phyloP scores from a whole-genome alignment of 2,329 filamentous ascomycete genomes.

The Fusarium guadeloupense region DNA sequence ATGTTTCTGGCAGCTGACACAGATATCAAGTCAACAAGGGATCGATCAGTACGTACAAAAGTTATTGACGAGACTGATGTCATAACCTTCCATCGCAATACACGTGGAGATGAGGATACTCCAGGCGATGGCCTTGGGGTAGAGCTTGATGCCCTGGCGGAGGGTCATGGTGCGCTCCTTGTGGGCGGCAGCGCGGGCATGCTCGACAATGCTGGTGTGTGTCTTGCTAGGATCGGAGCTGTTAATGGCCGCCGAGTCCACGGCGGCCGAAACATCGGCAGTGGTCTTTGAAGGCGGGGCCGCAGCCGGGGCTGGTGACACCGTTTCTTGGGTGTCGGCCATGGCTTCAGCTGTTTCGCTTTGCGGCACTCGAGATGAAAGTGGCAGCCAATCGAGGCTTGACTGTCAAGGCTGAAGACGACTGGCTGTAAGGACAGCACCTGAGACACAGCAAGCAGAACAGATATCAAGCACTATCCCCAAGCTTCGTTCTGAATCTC shows the following conservation, averaged over 20 bases:
- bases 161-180: constrained; percentile 40
- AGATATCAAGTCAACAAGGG: background rate
- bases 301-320: constrained; percentile 17
- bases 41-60: constrained; percentile 27
- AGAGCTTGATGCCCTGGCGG: constrained; percentile 35
- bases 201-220: constrained; percentile 31
- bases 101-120: constrained; percentile 38
- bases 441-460: background rate
- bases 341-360: constrained; percentile 23
- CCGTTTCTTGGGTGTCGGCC: constrained; percentile 30
- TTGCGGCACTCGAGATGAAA: background rate
- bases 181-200: constrained; percentile 35
- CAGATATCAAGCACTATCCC: background rate
- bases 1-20: background rate
- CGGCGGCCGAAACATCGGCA: constrained; percentile 29
- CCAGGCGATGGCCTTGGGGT: constrained; percentile 37
- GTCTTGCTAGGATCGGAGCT: constrained; percentile 22
- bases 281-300: constrained; percentile 29
- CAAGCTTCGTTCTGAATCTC: background rate
- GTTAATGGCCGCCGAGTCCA: constrained; percentile 21
- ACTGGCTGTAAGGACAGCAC: background rate
- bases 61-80: constrained; percentile 37
- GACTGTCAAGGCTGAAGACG: background rate
- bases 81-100: constrained; percentile 39
- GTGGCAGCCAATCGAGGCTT: background rate